These are phyloP conservation scores for Pseudonitzschia pungens DNA, from an alignment of 108 stramenopile genomes.

Conservation along the genomic window DNA sequence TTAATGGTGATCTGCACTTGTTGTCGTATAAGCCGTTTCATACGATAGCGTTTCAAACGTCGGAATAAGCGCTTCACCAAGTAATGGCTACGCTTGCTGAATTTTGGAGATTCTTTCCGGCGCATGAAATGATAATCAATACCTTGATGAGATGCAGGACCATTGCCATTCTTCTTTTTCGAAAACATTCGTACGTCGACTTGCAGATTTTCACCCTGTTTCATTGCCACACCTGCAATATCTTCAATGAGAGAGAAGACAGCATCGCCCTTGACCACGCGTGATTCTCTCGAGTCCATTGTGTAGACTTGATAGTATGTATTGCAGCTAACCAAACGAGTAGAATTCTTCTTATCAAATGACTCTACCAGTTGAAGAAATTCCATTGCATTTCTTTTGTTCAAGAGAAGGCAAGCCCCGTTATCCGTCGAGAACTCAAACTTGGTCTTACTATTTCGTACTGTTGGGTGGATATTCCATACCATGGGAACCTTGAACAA, in stretches of 20 bases:
- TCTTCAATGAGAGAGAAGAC: background rate
- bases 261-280: constrained; percentile 19
- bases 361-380: constrained; percentile 12
- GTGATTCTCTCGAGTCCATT: background rate
- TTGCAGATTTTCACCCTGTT: background rate
- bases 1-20: constrained; percentile 15
- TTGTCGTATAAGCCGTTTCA: constrained; percentile 19
- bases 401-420: constrained; percentile 24
- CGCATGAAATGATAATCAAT: too few species aligned
- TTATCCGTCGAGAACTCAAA: constrained; percentile 23
- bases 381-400: constrained; percentile 11
- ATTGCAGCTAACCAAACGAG: background rate
- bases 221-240: background rate
- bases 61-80: constrained; percentile 14
- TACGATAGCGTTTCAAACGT: constrained; percentile 17
- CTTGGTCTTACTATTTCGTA: background rate
- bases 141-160: too few species aligned
- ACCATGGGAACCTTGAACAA: constrained; percentile 7
- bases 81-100: background rate
- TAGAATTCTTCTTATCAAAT: background rate
- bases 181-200: background rate
- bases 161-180: background rate
- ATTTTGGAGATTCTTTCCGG: background rate
- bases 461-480: constrained; percentile 19
- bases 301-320: constrained; percentile 18